These are phyloP conservation scores for Rosa chinensis DNA, from an alignment of 306 rosid genomes.

Conservation along the genomic window DNA sequence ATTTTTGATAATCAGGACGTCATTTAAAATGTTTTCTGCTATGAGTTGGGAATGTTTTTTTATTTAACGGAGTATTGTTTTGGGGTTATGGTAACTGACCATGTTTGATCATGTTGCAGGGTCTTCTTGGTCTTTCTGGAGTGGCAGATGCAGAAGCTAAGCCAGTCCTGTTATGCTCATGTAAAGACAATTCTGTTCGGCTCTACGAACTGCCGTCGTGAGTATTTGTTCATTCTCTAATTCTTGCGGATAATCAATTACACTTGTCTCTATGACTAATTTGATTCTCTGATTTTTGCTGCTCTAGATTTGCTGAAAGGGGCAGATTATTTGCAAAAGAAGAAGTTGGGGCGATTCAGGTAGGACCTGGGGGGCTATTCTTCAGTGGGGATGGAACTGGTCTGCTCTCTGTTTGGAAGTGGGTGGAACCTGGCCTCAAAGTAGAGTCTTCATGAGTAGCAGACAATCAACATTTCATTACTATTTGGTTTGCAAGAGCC, in stretches of 20 bases:
- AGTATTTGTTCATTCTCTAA: constrained; percentile 15
- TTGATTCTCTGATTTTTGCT: neutral
- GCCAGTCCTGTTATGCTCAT: constrained; percentile 36
- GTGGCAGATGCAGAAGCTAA: constrained; percentile 31
- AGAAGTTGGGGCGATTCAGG: constrained; percentile 23
- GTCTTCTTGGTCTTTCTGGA: constrained; percentile 37
- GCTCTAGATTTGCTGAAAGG: constrained; percentile 36
- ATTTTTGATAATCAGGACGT: neutral
- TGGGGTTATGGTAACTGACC: neutral
- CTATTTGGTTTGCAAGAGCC: neutral
- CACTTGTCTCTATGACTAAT: neutral
- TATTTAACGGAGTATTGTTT: neutral
- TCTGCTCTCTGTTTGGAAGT: constrained; percentile 35
- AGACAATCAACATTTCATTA: neutral
- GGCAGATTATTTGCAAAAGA: constrained; percentile 37
- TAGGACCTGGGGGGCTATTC: constrained; percentile 39
- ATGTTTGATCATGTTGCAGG: constrained; percentile 23
- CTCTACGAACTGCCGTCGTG: constrained; percentile 51
- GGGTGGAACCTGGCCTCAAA: constrained; percentile 5
- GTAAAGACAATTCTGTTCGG: constrained; percentile 37
- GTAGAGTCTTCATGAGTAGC: constrained; percentile 7
- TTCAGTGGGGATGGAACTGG: constrained; percentile 49
- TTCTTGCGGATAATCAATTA: neutral
- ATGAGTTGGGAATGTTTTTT: neutral
- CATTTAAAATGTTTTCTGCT: neutral